phyloP scores from a whole-genome alignment of 768 basidiomycete genomes.

The Termitomyces sp. region DNA sequence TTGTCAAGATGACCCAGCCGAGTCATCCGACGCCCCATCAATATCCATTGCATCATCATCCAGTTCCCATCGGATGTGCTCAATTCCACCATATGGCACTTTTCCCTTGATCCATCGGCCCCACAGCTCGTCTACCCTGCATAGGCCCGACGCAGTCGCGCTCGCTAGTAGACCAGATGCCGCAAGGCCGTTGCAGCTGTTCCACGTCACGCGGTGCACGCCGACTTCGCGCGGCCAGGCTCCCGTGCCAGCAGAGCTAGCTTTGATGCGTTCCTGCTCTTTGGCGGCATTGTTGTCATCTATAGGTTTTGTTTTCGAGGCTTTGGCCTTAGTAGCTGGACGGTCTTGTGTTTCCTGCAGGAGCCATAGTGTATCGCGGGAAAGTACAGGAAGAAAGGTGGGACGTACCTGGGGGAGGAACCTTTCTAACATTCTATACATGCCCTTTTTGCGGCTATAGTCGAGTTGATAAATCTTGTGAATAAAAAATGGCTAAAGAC shows the following conservation, averaged over 20 bases:
- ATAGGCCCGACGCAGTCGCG: conserved; percentile 81
- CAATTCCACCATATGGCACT: conserved; percentile 63
- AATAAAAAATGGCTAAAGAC: conserved; percentile 63
- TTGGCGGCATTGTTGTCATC: conserved; percentile 32
- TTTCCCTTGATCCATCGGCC: conserved; percentile 73
- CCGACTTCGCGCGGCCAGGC: conserved; percentile 81
- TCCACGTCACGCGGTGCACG: conserved; percentile 81
- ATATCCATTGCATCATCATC: conserved; percentile 44
- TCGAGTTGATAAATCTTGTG: conserved; percentile 87
- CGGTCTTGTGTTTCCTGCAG: conserved; percentile 21
- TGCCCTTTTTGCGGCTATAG: conserved; percentile 69
- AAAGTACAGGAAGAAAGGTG: neutral
- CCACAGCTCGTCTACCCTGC: conserved; percentile 75
- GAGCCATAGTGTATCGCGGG: neutral
- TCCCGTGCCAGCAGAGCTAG: conserved; percentile 43
- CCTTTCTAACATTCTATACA: conserved; percentile 87
- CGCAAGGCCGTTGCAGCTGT: conserved; percentile 66
- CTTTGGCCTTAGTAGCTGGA: conserved; percentile 42
- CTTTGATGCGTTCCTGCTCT: conserved; percentile 22
- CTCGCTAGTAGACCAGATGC: conserved; percentile 65
- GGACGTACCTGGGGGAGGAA: conserved; percentile 66
- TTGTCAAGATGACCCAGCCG: conserved; percentile 19
- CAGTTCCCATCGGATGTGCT: conserved; percentile 58
- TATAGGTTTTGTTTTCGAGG: conserved; percentile 32
- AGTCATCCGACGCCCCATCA: conserved; percentile 33